A percentile compares a stretch with the other conserved stretches of the same genome.
These are phyloP conservation scores for Physocladia obscura DNA, from an alignment of 192 early-diverging fungal genomes.

Conservation along the genomic window DNA sequence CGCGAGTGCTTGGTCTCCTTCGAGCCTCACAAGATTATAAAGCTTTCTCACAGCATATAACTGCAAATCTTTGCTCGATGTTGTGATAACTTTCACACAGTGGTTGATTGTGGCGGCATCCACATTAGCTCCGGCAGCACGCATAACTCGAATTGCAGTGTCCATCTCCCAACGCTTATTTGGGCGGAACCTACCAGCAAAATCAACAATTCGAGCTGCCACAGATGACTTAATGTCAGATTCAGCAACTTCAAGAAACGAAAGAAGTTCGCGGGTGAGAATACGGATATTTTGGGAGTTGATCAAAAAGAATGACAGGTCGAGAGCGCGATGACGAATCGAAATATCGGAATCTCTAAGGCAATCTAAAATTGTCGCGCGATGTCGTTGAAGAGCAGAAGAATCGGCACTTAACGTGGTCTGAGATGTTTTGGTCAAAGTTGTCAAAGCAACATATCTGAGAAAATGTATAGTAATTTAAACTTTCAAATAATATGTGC, in stretches of 20 bases:
- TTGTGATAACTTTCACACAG: constrained; percentile 87
- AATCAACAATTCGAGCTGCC: constrained; percentile 86
- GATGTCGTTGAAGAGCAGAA: constrained; percentile 94
- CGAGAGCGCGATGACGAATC: constrained; percentile 92
- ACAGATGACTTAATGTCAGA: constrained; percentile 86
- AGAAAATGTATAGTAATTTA: not conserved
- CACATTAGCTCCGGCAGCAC: constrained; percentile 57
- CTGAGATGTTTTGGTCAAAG: constrained; percentile 79
- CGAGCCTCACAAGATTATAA: constrained; percentile 73
- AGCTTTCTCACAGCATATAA: constrained; percentile 88
- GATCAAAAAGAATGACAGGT: constrained; percentile 94
- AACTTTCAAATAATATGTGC: not conserved
- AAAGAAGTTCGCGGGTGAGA: constrained; percentile 87
- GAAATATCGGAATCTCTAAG: constrained; percentile 92
- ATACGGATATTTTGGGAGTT: constrained; percentile 89
- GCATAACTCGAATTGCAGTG: constrained; percentile 84
- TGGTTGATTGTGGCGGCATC: constrained; percentile 58
- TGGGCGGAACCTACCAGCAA: constrained; percentile 90
- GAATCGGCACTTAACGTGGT: constrained; percentile 75
- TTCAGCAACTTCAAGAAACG: constrained; percentile 90
- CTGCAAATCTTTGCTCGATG: constrained; percentile 72
- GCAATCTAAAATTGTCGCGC: constrained; percentile 94
- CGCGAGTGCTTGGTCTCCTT: constrained; percentile 64
- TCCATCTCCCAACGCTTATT: constrained; percentile 98
- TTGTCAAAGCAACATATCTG: constrained; percentile 97